Base-by-base conservation (phyloP, 2,329 filamentous ascomycete species). In the Fusarium hostae region DNA sequence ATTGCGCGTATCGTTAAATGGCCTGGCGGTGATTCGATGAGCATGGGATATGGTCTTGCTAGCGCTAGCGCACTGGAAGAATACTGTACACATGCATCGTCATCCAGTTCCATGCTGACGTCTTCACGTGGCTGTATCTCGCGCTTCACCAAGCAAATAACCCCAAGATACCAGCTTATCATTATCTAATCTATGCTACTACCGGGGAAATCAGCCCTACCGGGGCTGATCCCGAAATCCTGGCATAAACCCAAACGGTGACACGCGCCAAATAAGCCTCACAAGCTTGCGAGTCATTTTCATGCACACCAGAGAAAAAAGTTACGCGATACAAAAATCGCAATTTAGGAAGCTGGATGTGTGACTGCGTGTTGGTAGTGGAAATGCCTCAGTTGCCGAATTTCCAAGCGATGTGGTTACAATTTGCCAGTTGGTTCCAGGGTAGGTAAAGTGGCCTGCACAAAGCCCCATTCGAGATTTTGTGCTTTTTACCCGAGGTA, bases 151-250 rank as follows among this genome's bases (percentile, higher is more conserved):
- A 26, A 20, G 12, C 4, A 8, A 2, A 26, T 37, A 37, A 9
- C 4, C 1, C 1, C 1, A 16, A 11, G 32, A 37, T n/a, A 26
- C 35, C 12, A 1, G 0, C 9, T 16, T n/a, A n/a, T 37, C 22
- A 32, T 15, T 51, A 51, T 37, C 48, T 37, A n/a, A 37, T 51
- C 9, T 51, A 56, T 56, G 52, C 40, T 10, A 11, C 9, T 56
- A 34, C 13, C 22, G 12, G 10, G 9, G 18, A 11, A 4, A 13
- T 24, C 39, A 56, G n/a, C 28, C n/a, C 9, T 56, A 26, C 11
- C 12, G n/a, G 28, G 39, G 39, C 16, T 32, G 5, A 12, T 5
- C 15, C 22, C 24, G 5, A 28, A 26, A 13, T 24, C 11, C n/a
- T 45, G 13, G 52, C 22, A 16, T 32, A 10, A 45, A 47, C 39